These are phyloP conservation scores for Cladosporium phlei DNA, from an alignment of 2,329 filamentous ascomycete species.

Conservation along the genomic window DNA sequence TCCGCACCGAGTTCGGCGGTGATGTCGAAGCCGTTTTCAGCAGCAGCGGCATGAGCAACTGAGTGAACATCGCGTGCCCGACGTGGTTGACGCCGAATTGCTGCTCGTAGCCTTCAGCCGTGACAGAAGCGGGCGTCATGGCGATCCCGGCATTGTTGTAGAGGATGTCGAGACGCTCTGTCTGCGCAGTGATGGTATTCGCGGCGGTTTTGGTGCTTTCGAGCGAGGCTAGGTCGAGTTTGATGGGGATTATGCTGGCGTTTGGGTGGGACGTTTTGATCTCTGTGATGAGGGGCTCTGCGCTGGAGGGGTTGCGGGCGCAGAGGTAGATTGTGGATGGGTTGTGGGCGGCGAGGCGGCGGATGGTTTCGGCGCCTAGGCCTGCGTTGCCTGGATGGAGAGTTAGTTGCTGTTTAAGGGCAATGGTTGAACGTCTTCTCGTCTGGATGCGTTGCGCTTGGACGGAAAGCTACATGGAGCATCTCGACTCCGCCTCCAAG, in stretches of 20 bases:
- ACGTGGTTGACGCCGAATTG: slow-evolving; percentile 28
- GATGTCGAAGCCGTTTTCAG: slow-evolving; percentile 38
- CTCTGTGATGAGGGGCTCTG: slow-evolving; percentile 37
- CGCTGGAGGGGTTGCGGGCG: slow-evolving; percentile 41
- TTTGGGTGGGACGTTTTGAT: slow-evolving; percentile 34
- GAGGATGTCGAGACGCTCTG: slow-evolving; percentile 34
- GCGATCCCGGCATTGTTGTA: slow-evolving; percentile 27
- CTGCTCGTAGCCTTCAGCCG: slow-evolving; percentile 24
- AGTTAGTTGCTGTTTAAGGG: background rate
- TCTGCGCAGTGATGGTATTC: slow-evolving; percentile 34
- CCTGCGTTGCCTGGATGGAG: slow-evolving; percentile 37
- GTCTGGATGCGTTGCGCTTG: too few relatives aligned
- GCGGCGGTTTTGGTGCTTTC: slow-evolving; percentile 45
- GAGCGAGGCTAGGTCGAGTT: slow-evolving; percentile 49
- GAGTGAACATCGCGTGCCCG: slow-evolving; percentile 27
- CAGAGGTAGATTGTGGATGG: slow-evolving; percentile 45
- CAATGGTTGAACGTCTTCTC: too few relatives aligned
- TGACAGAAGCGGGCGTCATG: slow-evolving; percentile 23
- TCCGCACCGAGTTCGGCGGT: slow-evolving; percentile 40
- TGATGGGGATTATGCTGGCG: slow-evolving; percentile 40
- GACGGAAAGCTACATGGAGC: too few relatives aligned
- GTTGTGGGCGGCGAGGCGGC: slow-evolving; percentile 41
- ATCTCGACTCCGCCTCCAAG: too few relatives aligned
- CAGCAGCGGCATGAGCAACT: slow-evolving; percentile 25
- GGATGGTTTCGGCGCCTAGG: slow-evolving; percentile 44